phyloP scores from a whole-genome alignment of 192 early-diverging fungal species.

The Umbelopsis isabellina region DNA sequence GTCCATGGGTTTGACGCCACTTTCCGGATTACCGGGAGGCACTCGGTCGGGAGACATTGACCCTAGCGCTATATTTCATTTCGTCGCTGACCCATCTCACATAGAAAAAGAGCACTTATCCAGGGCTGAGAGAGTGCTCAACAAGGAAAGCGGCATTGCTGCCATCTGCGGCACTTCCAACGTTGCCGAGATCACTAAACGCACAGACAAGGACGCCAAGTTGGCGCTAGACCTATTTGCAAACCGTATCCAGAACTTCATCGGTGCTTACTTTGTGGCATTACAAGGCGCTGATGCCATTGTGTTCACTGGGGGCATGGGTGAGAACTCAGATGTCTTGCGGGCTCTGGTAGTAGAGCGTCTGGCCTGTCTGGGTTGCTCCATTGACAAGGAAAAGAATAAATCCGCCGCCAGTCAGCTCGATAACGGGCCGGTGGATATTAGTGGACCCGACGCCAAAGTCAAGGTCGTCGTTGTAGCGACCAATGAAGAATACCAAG shows the following conservation, averaged over 20 bases:
- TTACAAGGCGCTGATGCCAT: constrained; percentile 37
- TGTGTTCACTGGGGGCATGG: constrained; percentile 50
- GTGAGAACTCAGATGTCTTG: constrained; percentile 35
- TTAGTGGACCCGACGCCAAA: background rate
- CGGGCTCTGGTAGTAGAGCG: background rate
- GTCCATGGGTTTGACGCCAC: constrained; percentile 32
- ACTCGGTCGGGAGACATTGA: constrained; percentile 49
- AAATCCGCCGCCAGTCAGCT: background rate
- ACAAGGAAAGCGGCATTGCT: constrained; percentile 40
- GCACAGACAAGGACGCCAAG: constrained; percentile 27
- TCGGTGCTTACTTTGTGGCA: constrained; percentile 42
- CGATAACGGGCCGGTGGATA: background rate
- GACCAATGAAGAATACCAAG: constrained; percentile 18
- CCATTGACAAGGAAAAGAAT: background rate
- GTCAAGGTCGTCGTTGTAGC: constrained; percentile 7
- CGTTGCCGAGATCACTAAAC: constrained; percentile 34
- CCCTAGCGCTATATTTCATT: constrained; percentile 41
- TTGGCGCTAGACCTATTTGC: constrained; percentile 46
- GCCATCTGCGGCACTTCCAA: constrained; percentile 46
- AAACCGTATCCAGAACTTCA: constrained; percentile 46
- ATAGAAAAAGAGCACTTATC: constrained; percentile 38
- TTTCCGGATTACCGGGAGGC: constrained; percentile 31
- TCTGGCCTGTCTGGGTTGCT: background rate
- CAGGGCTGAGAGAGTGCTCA: constrained; percentile 43
- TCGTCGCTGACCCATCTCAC: constrained; percentile 25